A percentile compares a stretch with the other conserved stretches of the same genome.
phyloP scores from a whole-genome alignment of 2,329 filamentous ascomycete species.

The Beauveria sp. region DNA sequence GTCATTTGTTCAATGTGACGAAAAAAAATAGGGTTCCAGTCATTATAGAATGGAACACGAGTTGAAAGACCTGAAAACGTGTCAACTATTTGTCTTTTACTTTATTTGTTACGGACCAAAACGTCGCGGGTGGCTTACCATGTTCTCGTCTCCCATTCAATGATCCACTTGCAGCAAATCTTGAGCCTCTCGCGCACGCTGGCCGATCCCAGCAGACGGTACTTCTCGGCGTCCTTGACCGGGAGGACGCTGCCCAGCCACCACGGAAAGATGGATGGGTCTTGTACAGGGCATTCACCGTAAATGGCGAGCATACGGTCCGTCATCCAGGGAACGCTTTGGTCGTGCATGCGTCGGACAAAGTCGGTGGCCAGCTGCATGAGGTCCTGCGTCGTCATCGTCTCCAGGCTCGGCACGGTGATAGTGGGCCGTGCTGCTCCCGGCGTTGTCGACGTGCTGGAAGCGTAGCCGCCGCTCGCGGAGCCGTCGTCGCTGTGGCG shows the following conservation, averaged over 20 bases:
- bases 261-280: constrained; percentile 74
- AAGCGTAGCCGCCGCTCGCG: background rate
- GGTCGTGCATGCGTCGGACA: constrained; percentile 57
- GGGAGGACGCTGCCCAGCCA: constrained; percentile 84
- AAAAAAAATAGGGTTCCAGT: no score
- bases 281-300: constrained; percentile 61
- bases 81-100: background rate
- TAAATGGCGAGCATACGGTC: constrained; percentile 65
- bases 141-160: constrained; percentile 59
- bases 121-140: constrained; percentile 49
- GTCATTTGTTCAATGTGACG: no score
- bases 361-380: constrained; percentile 60
- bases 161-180: constrained; percentile 73
- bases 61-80: background rate
- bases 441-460: background rate
- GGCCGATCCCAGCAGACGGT: constrained; percentile 61
- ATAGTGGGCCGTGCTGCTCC: background rate
- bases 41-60: background rate
- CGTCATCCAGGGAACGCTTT: constrained; percentile 68
- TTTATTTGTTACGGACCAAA: background rate
- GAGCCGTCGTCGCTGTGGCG: background rate
- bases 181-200: constrained; percentile 78
- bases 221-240: constrained; percentile 71
- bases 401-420: constrained; percentile 16
- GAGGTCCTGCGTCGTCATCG: constrained; percentile 62